Evolutionary conservation across 2,329 filamentous ascomycete genomes (phyloP), one percentile per base, ranked within the genome.

Genomic region (Aureobasidium uvarum): DNA sequence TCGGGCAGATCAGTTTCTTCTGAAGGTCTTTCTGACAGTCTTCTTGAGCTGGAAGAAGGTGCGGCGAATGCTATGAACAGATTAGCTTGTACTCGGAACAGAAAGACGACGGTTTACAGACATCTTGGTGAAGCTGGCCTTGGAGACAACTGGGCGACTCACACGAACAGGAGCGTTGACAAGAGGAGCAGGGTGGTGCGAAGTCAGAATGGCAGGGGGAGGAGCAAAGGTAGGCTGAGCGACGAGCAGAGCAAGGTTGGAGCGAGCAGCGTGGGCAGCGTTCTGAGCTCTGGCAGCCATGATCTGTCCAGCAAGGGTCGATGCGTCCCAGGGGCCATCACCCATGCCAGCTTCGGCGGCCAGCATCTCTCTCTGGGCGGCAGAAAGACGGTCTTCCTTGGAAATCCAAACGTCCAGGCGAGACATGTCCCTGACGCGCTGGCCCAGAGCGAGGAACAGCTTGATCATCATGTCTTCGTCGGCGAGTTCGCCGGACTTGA

Each of bases 201-300:
- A 54, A 38, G 50, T 20, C 50, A 54, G 16, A 10, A 38, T 14
- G 14, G 50, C 50, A 54, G 33, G 33, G 10, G 50, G 51, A 16
- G 51, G 52, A 41, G 52, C 52, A 13, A 14, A 41, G 18, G 54
- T 45, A 41, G 52, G 52, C 52, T 39, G 52, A 55, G 33, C 20
- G 14, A 28, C 36, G 36, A 55, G 33, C 5, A 39, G 11, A 58
- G 54, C 31, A 20, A 18, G 3, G 8, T 55, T 25, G 14, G 52
- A 41, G 20, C 18, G 20, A 18, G 52, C 52, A 39, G 36, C 36
- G 13, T 20, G 18, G 5, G 20, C n/a, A 43, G 52, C 52, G n/a
- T 55, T 55, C 7, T 28, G 13, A 41, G 52, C 52, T 58, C 54
- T 58, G 39, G 54, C 39, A 45, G 23, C 38, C 20, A 45, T 31